Percentiles rank a stretch among this genome's conserved stretches.
Evolutionary conservation across 108 stramenopile species (phyloP).

Genomic region (Bacterosira constricta): DNA sequence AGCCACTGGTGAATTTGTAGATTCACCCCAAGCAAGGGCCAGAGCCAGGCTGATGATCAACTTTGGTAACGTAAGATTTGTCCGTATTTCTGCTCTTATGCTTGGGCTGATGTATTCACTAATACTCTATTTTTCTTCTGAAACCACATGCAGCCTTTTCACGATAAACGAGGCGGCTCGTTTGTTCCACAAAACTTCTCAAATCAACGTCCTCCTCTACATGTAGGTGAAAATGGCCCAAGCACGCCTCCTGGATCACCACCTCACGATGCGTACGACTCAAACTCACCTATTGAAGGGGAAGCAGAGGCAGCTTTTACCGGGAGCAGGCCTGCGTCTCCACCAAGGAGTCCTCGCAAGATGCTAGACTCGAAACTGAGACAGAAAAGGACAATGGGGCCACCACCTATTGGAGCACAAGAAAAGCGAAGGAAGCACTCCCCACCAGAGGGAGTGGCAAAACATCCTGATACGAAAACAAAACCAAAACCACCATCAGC

Average conservation of each 20-base stretch:
- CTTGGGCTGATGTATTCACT: background rate
- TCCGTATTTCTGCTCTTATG: background rate
- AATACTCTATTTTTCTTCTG: background rate
- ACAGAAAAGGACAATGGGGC: background rate
- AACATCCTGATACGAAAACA: background rate
- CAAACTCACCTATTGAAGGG: conserved; percentile 57
- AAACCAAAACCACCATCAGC: background rate
- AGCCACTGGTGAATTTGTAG: conserved; percentile 72
- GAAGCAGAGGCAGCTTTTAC: conserved; percentile 81
- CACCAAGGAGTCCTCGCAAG: conserved; percentile 23
- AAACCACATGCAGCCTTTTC: conserved; percentile 44
- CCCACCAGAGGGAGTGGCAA: conserved; percentile 8
- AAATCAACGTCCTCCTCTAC: conserved; percentile 61
- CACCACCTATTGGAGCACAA: conserved; percentile 4
- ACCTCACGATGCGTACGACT: conserved; percentile 67
- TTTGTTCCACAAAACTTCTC: conserved; percentile 63
- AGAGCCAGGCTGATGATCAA: conserved; percentile 66
- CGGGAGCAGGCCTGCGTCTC: conserved; percentile 43
- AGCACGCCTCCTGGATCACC: conserved; percentile 74
- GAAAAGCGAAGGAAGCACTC: conserved; percentile 12
- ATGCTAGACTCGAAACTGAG: background rate
- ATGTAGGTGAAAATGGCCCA: conserved; percentile 34
- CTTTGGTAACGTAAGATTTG: conserved; percentile 61
- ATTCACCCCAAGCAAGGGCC: conserved; percentile 66
- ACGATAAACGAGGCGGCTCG: conserved; percentile 72